Conservation (phyloP, 495 filamentous ascomycete species). For the Pyrenopolyporus hunteri region DNA sequence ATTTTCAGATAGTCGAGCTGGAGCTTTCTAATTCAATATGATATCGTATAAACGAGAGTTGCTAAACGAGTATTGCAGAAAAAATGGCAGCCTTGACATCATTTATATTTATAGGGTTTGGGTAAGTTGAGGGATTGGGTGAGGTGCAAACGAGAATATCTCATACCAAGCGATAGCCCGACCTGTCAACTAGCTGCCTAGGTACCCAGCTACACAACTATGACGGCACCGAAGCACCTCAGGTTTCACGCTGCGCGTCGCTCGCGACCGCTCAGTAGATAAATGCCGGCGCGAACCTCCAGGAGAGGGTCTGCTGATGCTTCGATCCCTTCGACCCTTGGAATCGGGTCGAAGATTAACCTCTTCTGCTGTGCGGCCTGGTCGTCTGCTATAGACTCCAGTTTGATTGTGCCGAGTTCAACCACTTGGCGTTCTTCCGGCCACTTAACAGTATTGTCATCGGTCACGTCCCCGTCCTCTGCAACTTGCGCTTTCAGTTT, state of each 20-base stretch:
- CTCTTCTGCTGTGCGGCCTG: constrained; percentile 53
- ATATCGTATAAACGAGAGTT: too few relatives aligned
- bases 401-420: constrained; percentile 54
- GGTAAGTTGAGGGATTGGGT: too few relatives aligned
- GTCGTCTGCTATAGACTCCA: constrained; percentile 48
- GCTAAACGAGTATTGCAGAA: too few relatives aligned
- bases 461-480: constrained; percentile 53
- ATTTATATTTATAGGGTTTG: too few relatives aligned
- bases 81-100: too few relatives aligned
- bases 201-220: not conserved
- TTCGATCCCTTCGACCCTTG: constrained; percentile 58
- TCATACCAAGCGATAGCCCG: too few relatives aligned
- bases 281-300: constrained; percentile 57
- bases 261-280: constrained; percentile 60
- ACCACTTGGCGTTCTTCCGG: constrained; percentile 54
- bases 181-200: too few relatives aligned
- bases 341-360: constrained; percentile 62
- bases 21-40: not conserved
- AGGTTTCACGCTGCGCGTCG: constrained; percentile 29
- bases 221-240: not conserved
- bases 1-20: not conserved
- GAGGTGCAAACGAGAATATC: too few relatives aligned
- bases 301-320: constrained; percentile 58
- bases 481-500: constrained; percentile 57
- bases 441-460: constrained; percentile 60